Base-by-base conservation (phyloP, 257 asterid genomes). In the Vinca minor region DNA sequence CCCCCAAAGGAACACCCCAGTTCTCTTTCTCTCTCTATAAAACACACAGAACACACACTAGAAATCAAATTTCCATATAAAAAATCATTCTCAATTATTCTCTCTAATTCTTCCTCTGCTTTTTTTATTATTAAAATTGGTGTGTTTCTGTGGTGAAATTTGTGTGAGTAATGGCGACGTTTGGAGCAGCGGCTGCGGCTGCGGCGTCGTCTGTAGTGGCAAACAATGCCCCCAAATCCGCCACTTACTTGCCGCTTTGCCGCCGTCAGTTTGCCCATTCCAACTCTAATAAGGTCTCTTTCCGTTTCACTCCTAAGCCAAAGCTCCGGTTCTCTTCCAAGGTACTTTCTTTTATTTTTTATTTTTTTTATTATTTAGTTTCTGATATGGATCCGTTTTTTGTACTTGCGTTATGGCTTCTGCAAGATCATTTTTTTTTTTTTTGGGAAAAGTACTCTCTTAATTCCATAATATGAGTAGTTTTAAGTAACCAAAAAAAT, bases 131-230 rank as follows among this genome's bases (percentile, higher is more conserved):
- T n/a, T n/a, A n/a, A n/a, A n/a, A n/a, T n/a, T n/a, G n/a, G n/a
- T n/a, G n/a, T n/a, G n/a, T 42, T 18, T 42, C 47, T 42, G 10
- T 34, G 67, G 32, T 65, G 35, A 61, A 32, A 28, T 45, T 35
- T 53, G 58, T 61, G 50, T 48, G 72, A 62, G 69, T 69, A 76
- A 87, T 87, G 95, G 86, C 87, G 81, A 60, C 90, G 69, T 85
- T 87, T 56, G 90, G 93, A 78, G 76, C 88, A 64, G 57, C 85
- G 55, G 45, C 84, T n/a, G n/a, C 84, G 74, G 63, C 86, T 76
- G 63, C 86, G 48, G 80, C 73, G 49, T 73, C 84, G 70, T 71
- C 84, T 45, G 76, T n/a, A n/a, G 76, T 75, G 31, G 65, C 73
- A 6, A 81, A 69, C 62, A 80, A 78, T 73, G 79, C 78, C 20